Evolutionary conservation across 2,329 filamentous ascomycete species (phyloP).

Genomic region (Calonectria henricotiae): DNA sequence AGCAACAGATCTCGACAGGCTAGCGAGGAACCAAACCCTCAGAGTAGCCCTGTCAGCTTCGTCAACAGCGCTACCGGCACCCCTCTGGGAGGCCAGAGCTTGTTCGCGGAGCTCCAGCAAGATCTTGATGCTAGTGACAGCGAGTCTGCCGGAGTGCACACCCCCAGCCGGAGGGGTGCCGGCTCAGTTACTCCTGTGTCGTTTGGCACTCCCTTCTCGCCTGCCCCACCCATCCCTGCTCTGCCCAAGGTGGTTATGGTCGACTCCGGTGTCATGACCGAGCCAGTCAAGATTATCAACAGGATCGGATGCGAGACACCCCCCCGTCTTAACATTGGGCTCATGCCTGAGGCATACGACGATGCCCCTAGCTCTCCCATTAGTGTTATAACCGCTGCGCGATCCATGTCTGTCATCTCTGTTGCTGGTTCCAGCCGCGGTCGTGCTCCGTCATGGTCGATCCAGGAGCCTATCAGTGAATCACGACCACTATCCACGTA

Average conservation of each 20-base stretch:
- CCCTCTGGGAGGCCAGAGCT: constrained; percentile 77
- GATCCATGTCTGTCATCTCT: constrained; percentile 64
- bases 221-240: constrained; percentile 66
- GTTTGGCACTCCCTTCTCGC: constrained; percentile 62
- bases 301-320: constrained; percentile 36
- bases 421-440: constrained; percentile 55
- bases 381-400: constrained; percentile 53
- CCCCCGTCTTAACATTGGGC: constrained; percentile 31
- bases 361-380: constrained; percentile 49
- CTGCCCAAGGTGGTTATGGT: constrained; percentile 72
- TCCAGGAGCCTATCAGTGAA: constrained; percentile 49
- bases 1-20: constrained; percentile 70
- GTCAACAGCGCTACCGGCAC: constrained; percentile 67
- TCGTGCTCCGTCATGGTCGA: constrained; percentile 50
- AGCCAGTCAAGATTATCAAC: constrained; percentile 65
- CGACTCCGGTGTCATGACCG: constrained; percentile 75
- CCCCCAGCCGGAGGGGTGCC: constrained; percentile 69
- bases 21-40: constrained; percentile 73
- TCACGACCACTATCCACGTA: constrained; percentile 68
- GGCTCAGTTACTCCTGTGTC: constrained; percentile 68
- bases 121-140: constrained; percentile 85
- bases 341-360: constrained; percentile 39
- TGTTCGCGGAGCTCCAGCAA: constrained; percentile 88
- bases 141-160: constrained; percentile 73
- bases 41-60: constrained; percentile 74